A percentile compares a stretch with the other conserved stretches of the same genome.
phyloP scores from a whole-genome alignment of 306 rosid genomes.

The Dryas alaskensis region DNA sequence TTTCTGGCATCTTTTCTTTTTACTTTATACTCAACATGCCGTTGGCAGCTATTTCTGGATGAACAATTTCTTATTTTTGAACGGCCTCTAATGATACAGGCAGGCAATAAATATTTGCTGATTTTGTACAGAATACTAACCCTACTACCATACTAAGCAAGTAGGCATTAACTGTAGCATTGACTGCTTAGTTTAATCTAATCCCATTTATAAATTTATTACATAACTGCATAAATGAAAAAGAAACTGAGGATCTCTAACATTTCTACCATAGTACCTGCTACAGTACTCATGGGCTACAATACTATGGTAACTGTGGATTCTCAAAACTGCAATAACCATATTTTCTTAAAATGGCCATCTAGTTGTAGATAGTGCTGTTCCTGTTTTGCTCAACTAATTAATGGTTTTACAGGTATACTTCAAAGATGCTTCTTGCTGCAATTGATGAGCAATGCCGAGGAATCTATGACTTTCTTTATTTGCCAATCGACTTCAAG shows the following conservation, averaged over 20 bases:
- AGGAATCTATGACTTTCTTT: constrained; percentile 84
- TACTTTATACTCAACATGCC: not conserved
- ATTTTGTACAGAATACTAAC: no score
- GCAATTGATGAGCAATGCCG: constrained; percentile 84
- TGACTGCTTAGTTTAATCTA: not conserved
- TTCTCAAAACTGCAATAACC: not conserved
- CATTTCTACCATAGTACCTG: not conserved
- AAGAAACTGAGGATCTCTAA: not conserved
- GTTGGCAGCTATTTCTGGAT: not conserved
- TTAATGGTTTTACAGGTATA: constrained; percentile 48
- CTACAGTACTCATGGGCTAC: not conserved
- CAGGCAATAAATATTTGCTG: no score
- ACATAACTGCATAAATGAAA: not conserved
- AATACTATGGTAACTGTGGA: not conserved
- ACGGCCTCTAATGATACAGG: no score
- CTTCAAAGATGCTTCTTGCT: constrained; percentile 85
- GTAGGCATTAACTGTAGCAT: not conserved
- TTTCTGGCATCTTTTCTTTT: constrained; percentile 8
- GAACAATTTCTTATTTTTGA: not conserved
- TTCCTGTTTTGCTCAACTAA: not conserved
- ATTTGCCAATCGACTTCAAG: constrained; percentile 88
- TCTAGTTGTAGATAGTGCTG: not conserved
- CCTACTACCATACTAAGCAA: not conserved
- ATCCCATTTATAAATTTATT: not conserved
- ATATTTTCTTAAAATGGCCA: not conserved